Percentiles rank a stretch among this genome's conserved stretches.
Evolutionary conservation across 2,329 filamentous ascomycete species (phyloP).

Genomic region (Fusarium albosuccineum): DNA sequence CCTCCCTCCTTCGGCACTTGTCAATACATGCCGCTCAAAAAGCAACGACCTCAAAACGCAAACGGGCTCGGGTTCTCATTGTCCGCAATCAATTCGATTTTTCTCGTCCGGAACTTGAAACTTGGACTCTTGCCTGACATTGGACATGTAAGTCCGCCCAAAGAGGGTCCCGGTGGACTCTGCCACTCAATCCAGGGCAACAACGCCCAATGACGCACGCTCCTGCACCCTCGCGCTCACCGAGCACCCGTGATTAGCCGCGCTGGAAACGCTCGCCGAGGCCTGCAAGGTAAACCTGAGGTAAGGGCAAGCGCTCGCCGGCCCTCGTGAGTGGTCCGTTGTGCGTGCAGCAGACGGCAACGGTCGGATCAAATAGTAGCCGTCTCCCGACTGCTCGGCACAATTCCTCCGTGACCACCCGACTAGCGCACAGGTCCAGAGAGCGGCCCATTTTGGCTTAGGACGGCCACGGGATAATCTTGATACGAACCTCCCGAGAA

Average conservation of each 20-base stretch:
- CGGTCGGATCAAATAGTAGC: conserved; percentile 44
- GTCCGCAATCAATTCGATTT: conserved; percentile 34
- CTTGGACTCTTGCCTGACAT: conserved; percentile 11
- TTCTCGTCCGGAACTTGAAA: conserved; percentile 15
- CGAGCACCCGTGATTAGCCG: conserved; percentile 47
- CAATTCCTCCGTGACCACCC: conserved; percentile 46
- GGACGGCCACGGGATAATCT: conserved; percentile 49
- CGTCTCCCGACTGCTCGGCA: conserved; percentile 38
- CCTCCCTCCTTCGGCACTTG: conserved; percentile 1
- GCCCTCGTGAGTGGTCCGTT: conserved; percentile 29
- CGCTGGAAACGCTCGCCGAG: conserved; percentile 21
- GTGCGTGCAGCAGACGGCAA: conserved; percentile 13
- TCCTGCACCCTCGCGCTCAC: conserved; percentile 38
- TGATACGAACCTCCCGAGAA: conserved; percentile 47
- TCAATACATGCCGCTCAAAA: conserved; percentile 8
- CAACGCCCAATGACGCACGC: conserved; percentile 40
- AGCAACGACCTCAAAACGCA: no score
- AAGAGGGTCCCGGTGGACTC: conserved; percentile 20
- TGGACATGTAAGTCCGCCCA: conserved; percentile 37
- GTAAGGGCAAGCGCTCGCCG: conserved; percentile 9
- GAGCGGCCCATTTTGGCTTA: conserved; percentile 41
- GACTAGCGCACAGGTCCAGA: conserved; percentile 40
- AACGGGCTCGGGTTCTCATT: conserved; percentile 26
- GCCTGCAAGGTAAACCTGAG: conserved; percentile 17
- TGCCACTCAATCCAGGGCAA: not conserved